phyloP scores from a whole-genome alignment of 1,284 basidiomycete species.

The Cronartium quercuum region DNA sequence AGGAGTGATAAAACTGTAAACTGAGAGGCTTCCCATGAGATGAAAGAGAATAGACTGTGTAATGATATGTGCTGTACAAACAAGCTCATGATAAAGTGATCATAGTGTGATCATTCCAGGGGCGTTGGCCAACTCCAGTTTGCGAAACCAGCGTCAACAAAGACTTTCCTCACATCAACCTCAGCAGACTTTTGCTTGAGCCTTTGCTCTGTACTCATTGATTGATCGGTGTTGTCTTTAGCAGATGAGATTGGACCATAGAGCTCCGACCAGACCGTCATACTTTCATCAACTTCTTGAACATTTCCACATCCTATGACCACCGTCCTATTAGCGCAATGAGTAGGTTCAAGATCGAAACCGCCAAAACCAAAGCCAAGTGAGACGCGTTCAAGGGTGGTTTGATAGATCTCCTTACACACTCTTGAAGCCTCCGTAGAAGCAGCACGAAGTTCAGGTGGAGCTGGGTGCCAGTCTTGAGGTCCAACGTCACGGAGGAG shows the following conservation, averaged over 20 bases:
- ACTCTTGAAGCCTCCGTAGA: neutral
- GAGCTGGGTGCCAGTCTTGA: constrained; percentile 81
- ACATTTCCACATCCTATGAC: neutral
- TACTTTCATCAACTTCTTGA: neutral
- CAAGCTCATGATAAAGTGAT: too few species aligned
- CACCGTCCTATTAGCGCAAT: too few species aligned
- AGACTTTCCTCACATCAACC: neutral
- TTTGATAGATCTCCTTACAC: neutral
- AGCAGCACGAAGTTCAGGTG: constrained; percentile 55
- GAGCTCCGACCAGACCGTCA: neutral
- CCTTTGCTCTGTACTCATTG: neutral
- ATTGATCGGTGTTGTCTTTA: too few species aligned
- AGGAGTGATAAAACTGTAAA: too few species aligned
- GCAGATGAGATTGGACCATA: too few species aligned
- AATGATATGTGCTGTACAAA: too few species aligned
- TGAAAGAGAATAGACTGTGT: too few species aligned
- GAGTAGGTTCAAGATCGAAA: neutral
- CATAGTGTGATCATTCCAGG: too few species aligned
- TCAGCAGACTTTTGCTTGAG: neutral
- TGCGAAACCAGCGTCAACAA: neutral
- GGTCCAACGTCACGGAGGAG: constrained; percentile 62
- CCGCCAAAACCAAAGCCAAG: neutral
- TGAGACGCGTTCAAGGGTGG: neutral
- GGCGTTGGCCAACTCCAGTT: neutral
- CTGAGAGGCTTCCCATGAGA: too few species aligned